phyloP scores from a whole-genome alignment of 2,329 filamentous ascomycete genomes.

The Cytospora piceae region DNA sequence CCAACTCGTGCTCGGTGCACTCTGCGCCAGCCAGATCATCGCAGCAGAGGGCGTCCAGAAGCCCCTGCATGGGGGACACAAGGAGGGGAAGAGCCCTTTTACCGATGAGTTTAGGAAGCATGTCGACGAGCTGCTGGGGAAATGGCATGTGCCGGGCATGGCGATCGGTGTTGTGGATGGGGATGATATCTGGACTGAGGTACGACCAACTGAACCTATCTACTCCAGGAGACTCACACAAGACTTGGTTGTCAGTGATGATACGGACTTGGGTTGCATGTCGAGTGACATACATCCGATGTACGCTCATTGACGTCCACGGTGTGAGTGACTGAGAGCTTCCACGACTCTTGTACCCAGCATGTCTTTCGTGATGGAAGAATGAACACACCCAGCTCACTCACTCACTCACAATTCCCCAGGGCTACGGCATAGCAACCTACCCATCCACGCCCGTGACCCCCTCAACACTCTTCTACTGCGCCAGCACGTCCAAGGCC shows the following conservation, averaged over 20 bases:
- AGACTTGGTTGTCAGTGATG: neutral
- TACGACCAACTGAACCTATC: slow-evolving; percentile 31
- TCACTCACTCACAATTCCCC: neutral
- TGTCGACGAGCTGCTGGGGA: slow-evolving; percentile 37
- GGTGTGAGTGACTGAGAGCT: too few relatives aligned
- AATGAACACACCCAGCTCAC: neutral
- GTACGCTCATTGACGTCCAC: slow-evolving; percentile 17
- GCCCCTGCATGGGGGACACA: neutral
- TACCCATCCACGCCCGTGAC: slow-evolving; percentile 46
- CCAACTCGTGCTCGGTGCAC: slow-evolving; percentile 3
- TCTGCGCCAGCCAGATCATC: slow-evolving; percentile 5
- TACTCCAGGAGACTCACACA: too few relatives aligned
- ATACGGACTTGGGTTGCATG: neutral
- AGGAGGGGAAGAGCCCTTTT: slow-evolving; percentile 22
- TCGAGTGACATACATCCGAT: neutral
- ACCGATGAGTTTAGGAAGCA: slow-evolving; percentile 26
- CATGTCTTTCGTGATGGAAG: too few relatives aligned
- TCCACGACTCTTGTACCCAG: neutral
- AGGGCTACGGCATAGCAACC: slow-evolving; percentile 50
- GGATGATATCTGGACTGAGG: slow-evolving; percentile 45
- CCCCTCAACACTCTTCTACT: slow-evolving; percentile 55
- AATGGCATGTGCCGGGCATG: slow-evolving; percentile 54
- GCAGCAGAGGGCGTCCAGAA: slow-evolving; percentile 9
- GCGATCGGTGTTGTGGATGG: slow-evolving; percentile 53
- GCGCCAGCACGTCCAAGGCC: slow-evolving; percentile 58